Conservation (phyloP, 768 basidiomycete species). For the Auriscalpium orientale region DNA sequence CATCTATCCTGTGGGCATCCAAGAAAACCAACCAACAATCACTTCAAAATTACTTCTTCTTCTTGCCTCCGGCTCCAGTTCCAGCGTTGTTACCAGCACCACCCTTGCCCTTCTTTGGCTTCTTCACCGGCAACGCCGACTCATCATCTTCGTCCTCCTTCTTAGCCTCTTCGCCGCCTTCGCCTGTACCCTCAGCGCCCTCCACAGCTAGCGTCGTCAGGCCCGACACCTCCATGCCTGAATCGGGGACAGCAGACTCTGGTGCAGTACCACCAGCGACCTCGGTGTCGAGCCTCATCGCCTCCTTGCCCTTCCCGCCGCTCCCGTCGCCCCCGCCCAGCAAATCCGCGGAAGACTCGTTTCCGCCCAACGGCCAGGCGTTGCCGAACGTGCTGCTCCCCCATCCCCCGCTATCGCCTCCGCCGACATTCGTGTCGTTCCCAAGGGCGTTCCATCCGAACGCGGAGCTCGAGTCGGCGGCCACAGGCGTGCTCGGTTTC, state of each 20-base stretch:
- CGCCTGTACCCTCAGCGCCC: slow-evolving; percentile 1
- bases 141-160: slow-evolving; percentile 2
- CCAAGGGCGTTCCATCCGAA: background rate
- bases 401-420: slow-evolving; percentile 8
- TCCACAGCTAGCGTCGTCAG: background rate
- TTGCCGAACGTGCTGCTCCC: background rate
- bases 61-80: background rate
- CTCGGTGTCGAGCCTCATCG: slow-evolving; percentile 3
- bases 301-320: background rate
- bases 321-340: background rate
- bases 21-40: too few relatives aligned
- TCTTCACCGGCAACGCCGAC: background rate
- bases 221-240: slow-evolving; percentile 4
- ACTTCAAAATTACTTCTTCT: background rate
- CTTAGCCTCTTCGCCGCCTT: background rate
- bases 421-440: background rate
- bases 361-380: background rate
- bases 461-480: background rate
- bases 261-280: background rate
- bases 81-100: background rate
- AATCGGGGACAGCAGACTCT: background rate
- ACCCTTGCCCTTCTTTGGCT: slow-evolving; percentile 13
- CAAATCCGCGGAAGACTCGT: slow-evolving; percentile 4
- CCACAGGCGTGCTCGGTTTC: background rate
- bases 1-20: too few relatives aligned